Base-by-base conservation (phyloP, 2,329 filamentous ascomycete genomes). In the Fusarium newnesense region DNA sequence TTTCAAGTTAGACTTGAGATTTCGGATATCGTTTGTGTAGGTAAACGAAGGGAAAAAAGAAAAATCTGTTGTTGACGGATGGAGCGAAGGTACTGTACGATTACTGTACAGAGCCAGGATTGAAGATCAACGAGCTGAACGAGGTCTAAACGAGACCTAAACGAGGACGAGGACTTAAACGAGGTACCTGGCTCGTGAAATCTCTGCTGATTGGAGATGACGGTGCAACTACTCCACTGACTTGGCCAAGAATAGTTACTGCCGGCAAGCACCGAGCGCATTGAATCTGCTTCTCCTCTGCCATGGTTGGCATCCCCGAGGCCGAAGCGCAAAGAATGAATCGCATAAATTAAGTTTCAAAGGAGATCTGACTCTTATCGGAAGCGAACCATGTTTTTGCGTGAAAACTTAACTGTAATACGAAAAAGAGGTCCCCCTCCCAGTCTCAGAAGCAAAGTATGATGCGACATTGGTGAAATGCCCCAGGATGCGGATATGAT, bases 21-120 rank as follows among this genome's bases (percentile, higher is more conserved):
- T 18, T 32, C 24, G 12, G 49, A 36, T 40, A 24, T 16, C 5
- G n/a, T 28, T 58, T 47, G 18, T 21, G 40, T 47, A 24, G 34
- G 13, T 67, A 44, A 67, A 67, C 53, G 46, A 53, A 18, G 34
- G 9, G 16, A 15, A 39, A 30, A 36, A 30, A 7, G 36, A 7
- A 39, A 19, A 32, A 2, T 28, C 30, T 36, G 43, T 60, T n/a
- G n/a, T 16, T 4, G 46, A 21, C 6, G 15, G 21, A 24, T 39
- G 24, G 44, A 30, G 49, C 40, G 16, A 52, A 19, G 42, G 21
- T 24, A n/a, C 34, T 18, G 28, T 21, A 28, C 10, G 18, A 39
- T 24, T 24, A 19, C 30, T 52, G 28, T 15, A 19, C 13, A 42
- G 50, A 62, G 26, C 26, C 19, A 18, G 19, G 21, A 39, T 19